These are phyloP conservation scores for Pelagophyceae sp. DNA, from an alignment of 352 stramenopile species.

Conservation along the genomic window DNA sequence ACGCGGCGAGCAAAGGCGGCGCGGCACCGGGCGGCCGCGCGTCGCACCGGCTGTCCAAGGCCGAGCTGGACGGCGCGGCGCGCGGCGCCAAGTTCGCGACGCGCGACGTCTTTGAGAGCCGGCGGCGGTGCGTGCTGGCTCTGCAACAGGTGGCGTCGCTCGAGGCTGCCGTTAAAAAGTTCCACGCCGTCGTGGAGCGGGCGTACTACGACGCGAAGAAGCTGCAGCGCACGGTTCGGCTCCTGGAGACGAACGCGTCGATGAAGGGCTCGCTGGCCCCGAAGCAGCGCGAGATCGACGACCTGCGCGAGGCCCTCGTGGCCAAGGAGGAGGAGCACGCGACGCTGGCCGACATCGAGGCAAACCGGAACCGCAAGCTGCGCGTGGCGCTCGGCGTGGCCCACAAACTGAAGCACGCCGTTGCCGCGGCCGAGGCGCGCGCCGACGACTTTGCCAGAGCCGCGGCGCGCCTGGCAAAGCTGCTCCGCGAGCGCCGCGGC, in stretches of 20 bases:
- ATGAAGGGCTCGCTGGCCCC: conserved; percentile 21
- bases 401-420: not conserved
- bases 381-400: not conserved
- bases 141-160: not conserved
- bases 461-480: not conserved
- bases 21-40: too few species aligned
- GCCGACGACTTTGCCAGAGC: not conserved
- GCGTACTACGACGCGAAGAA: conserved; percentile 3
- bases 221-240: not conserved
- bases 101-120: not conserved
- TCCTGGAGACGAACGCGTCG: not conserved
- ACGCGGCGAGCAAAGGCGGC: too few species aligned
- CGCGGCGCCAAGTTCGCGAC: not conserved
- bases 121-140: not conserved
- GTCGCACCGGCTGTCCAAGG: not conserved
- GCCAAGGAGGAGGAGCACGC: conserved; percentile 18
- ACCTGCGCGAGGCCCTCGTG: not conserved
- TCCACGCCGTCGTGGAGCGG: not conserved
- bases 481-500: not conserved
- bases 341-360: conserved; percentile 9
- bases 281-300: conserved; percentile 20
- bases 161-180: not conserved
- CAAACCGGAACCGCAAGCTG: conserved; percentile 15
- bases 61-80: not conserved
- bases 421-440: not conserved